Evolutionary conservation across 2,329 filamentous ascomycete species (phyloP), one percentile per base, ranked within the genome.

Genomic region (Trichoderma brevicompactum): DNA sequence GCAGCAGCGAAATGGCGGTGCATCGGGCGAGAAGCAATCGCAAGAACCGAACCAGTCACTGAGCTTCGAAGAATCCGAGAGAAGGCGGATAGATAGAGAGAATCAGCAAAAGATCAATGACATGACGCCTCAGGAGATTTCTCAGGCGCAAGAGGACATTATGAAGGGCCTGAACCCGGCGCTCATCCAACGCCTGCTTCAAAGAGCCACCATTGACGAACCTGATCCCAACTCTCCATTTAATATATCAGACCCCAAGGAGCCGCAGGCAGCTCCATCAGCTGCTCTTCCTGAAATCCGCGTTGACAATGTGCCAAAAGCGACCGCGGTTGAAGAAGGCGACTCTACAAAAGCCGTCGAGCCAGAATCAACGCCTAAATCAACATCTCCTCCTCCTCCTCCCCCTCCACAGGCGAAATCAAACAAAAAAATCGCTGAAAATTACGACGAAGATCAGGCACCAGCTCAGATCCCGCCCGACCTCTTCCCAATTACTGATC

Each of bases 41-140:
- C 34, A 15, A 6, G 34, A n/a, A 17, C 23, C 34, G 2, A 8
- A 56, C 2, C 60, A 68, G 23, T 15, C 28, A 1, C 19, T 69
- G 66, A 72, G 68, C 41, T 74, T 78, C 44, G 79, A 81, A 48
- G 76, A 83, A 10, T 81, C 84, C 49, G 93, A 97, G 73, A 87
- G 86, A 72, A 80, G 80, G 68, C 82, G 84, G 5, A 98, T 99
- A 74, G 91, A 94, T 72, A 84, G 88, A 70, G 93, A 98, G 75
- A 99, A 98, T 73, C 86, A 80, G 50, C 84, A 87, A 65, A 86
- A 85, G 67, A 77, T 99, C 53, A 88, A 88, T 13, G 81, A 83
- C 32, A 97, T 99, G 95, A 91, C 90, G 1, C 80, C 87, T 0
- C 85, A 87, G 43, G 92, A 97, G 77, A 96, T 98, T 66, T 88